Percentiles rank a stretch among this genome's conserved stretches.
Evolutionary conservation across 768 basidiomycete species (phyloP).

Genomic region (Tulasnella sp.): DNA sequence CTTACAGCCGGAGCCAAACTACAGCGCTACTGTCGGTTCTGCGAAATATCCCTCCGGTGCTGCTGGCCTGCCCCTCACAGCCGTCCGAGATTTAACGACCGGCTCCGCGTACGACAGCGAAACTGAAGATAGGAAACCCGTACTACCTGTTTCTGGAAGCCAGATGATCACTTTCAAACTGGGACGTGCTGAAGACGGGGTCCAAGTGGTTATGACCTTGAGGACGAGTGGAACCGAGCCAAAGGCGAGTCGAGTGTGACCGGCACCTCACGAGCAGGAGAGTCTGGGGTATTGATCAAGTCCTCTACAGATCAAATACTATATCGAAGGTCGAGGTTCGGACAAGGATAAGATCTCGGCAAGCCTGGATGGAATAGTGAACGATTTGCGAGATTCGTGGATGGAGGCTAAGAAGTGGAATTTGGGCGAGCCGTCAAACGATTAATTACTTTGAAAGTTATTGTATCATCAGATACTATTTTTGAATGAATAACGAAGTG

Average conservation of each 20-base stretch:
- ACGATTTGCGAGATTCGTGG: conserved; percentile 64
- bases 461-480: background rate
- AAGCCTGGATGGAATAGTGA: conserved; percentile 55
- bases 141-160: conserved; percentile 66
- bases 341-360: conserved; percentile 47
- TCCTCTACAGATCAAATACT: conserved; percentile 68
- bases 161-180: conserved; percentile 82
- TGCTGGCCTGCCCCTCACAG: conserved; percentile 52
- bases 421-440: conserved; percentile 34
- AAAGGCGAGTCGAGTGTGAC: conserved; percentile 51
- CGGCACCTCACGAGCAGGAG: background rate
- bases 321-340: conserved; percentile 72
- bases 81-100: conserved; percentile 69
- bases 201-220: conserved; percentile 18
- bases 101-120: conserved; percentile 64
- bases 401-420: conserved; percentile 57
- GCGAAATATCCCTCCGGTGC: conserved; percentile 4
- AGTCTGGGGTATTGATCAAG: background rate
- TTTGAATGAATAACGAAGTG: background rate
- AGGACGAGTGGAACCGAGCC: conserved; percentile 90
- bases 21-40: background rate
- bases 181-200: conserved; percentile 36
- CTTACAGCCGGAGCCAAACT: background rate
- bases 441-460: background rate
- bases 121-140: conserved; percentile 59